These are phyloP conservation scores for Acanthamoeba triangularis DNA, from an alignment of 208 protist species.

Conservation along the genomic window DNA sequence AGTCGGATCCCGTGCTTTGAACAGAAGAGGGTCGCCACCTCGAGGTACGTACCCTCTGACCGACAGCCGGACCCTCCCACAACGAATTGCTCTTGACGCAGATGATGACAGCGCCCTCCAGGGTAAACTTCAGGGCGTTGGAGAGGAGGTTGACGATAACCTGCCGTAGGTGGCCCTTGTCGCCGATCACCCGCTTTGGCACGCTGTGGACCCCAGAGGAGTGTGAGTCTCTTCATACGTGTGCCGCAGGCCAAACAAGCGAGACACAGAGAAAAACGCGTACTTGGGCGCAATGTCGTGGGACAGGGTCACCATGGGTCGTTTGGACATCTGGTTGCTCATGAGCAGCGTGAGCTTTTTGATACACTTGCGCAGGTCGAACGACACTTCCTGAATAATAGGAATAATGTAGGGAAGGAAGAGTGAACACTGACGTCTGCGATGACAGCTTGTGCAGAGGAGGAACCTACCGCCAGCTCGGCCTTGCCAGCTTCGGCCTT, in stretches of 20 bases:
- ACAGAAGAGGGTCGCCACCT: too few relatives aligned
- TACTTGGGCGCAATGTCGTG: too few relatives aligned
- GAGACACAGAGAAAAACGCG: too few relatives aligned
- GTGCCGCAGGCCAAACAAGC: too few relatives aligned
- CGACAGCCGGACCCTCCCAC: too few relatives aligned
- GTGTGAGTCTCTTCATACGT: too few relatives aligned
- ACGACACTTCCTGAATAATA: constrained; percentile 43
- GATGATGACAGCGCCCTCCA: constrained; percentile 63
- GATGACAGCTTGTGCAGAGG: not conserved
- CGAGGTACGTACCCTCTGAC: too few relatives aligned
- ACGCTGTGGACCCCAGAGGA: not conserved
- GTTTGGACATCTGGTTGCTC: not conserved
- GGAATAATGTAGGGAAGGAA: not conserved
- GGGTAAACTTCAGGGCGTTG: constrained; percentile 83
- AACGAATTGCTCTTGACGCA: too few relatives aligned
- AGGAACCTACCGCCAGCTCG: constrained; percentile 53
- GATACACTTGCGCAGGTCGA: constrained; percentile 15
- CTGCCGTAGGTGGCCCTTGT: constrained; percentile 75
- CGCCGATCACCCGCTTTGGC: constrained; percentile 70
- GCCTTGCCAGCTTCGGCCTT: constrained; percentile 82
- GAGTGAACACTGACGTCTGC: not conserved
- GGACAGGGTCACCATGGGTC: not conserved
- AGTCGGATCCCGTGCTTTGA: too few relatives aligned
- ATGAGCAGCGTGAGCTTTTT: not conserved
- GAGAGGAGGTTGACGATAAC: constrained; percentile 78